Evolutionary conservation across 164 flowering plant species (phyloP).

Genomic region (Protea cynaroides): DNA sequence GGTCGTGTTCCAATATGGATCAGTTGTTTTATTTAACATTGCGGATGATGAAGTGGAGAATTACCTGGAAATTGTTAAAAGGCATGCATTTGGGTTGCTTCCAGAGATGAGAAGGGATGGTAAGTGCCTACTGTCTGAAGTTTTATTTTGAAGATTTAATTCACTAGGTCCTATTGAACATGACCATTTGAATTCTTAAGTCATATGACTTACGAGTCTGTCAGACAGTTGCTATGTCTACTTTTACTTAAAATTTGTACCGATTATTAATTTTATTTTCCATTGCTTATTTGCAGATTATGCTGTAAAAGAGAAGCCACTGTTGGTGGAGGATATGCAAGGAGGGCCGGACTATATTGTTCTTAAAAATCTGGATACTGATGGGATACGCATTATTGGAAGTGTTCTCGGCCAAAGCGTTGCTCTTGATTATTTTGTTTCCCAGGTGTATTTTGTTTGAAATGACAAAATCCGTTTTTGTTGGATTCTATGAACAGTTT

Average conservation of each 20-base stretch:
- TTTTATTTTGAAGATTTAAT: too few species aligned
- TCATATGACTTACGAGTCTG: neutral
- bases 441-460: constrained; percentile 47
- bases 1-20: constrained; percentile 89
- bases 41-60: constrained; percentile 69
- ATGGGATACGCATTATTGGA: constrained; percentile 72
- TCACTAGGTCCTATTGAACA: too few species aligned
- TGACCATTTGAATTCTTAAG: neutral
- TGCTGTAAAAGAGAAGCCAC: constrained; percentile 64
- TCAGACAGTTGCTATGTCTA: neutral
- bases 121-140: constrained; percentile 11
- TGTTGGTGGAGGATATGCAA: constrained; percentile 59
- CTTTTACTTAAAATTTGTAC: neutral
- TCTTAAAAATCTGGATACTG: constrained; percentile 62
- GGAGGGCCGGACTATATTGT: constrained; percentile 79
- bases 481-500: neutral
- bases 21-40: constrained; percentile 74
- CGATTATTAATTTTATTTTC: neutral
- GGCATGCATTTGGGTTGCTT: constrained; percentile 79
- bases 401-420: constrained; percentile 94
- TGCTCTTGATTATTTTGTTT: constrained; percentile 82
- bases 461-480: neutral
- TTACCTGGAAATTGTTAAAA: constrained; percentile 57
- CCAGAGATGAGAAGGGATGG: constrained; percentile 84
- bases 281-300: constrained; percentile 41